Evolutionary conservation across 805 yeast genomes (phyloP).

Genomic region (Jamesozyma spencerorum): DNA sequence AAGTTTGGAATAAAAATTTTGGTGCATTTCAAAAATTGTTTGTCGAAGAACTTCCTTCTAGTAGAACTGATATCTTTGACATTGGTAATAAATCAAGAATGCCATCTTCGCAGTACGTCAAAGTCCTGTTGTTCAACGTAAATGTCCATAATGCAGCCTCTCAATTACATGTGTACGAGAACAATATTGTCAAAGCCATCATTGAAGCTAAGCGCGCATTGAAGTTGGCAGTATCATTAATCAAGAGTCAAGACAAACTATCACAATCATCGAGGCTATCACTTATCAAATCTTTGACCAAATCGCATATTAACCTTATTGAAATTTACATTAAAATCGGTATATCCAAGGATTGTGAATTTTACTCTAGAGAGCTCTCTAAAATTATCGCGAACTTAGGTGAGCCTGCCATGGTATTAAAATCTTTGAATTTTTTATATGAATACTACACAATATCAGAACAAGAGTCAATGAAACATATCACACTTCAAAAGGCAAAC

Average conservation of each 20-base stretch:
- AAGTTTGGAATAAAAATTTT: conserved; percentile 11
- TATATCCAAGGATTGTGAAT: conserved; percentile 47
- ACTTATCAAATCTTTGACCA: conserved; percentile 30
- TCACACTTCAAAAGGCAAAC: conserved; percentile 12
- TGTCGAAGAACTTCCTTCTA: conserved; percentile 8
- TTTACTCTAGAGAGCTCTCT: conserved; percentile 42
- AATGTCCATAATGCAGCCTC: conserved; percentile 16
- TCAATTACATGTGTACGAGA: conserved; percentile 10
- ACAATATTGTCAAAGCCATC: conserved; percentile 19
- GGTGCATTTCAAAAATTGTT: conserved; percentile 15
- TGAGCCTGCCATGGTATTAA: conserved; percentile 22
- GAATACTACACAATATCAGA: conserved; percentile 18
- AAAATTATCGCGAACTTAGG: conserved; percentile 29
- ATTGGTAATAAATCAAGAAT: conserved; percentile 16
- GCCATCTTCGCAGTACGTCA: conserved; percentile 16
- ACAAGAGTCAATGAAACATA: conserved; percentile 7
- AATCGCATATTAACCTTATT: conserved; percentile 35
- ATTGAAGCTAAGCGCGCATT: conserved; percentile 40
- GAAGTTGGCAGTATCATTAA: conserved; percentile 43
- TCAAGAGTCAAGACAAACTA: conserved; percentile 32
- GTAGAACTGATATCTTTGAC: conserved; percentile 19
- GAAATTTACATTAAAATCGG: conserved; percentile 41
- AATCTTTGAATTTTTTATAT: conserved; percentile 12
- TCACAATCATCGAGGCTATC: conserved; percentile 31
- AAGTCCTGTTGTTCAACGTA: conserved; percentile 25